phyloP scores from a whole-genome alignment of 2,329 filamentous ascomycete genomes.

The Westerdykella ornata region DNA sequence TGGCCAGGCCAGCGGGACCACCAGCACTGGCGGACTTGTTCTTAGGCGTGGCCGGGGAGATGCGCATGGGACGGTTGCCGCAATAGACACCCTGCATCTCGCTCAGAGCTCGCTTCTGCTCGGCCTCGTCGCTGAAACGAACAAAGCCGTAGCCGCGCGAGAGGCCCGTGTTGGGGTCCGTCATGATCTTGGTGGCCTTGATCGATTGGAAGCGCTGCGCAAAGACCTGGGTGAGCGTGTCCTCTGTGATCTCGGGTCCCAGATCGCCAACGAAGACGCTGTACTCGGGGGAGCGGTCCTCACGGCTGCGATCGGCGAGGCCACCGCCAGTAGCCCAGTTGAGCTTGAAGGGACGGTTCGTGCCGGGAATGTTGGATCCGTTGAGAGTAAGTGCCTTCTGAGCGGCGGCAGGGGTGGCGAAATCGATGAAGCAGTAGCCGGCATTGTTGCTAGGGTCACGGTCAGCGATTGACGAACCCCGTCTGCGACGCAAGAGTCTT shows the following conservation, averaged over 20 bases:
- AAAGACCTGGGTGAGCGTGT: constrained; percentile 93
- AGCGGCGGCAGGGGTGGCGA: constrained; percentile 72
- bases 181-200: constrained; percentile 99
- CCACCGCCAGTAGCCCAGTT: constrained; percentile 99
- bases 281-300: constrained; percentile 92
- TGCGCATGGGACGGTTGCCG: constrained; percentile 96
- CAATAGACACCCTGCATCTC: constrained; percentile 99
- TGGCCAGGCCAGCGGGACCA: constrained; percentile 50
- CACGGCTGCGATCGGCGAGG: constrained; percentile 82
- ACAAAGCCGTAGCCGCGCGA: constrained; percentile 97
- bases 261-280: constrained; percentile 98
- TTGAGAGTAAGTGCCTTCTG: constrained; percentile 87
- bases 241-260: constrained; percentile 97
- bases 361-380: constrained; percentile 86
- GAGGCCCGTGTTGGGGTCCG: constrained; percentile 94
- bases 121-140: constrained; percentile 88
- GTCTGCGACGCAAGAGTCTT: constrained; percentile 5
- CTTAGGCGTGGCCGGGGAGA: constrained; percentile 96
- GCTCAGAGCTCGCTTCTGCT: constrained; percentile 89
- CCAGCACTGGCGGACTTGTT: constrained; percentile 60
- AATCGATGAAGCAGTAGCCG: constrained; percentile 98
- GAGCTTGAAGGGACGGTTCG: constrained; percentile 90
- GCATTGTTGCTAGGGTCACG: constrained; percentile 75
- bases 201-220: constrained; percentile 83
- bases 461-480: constrained; percentile 22